Evolutionary conservation across 2,329 filamentous ascomycete species (phyloP), one percentile per base, ranked within the genome.

Genomic region (Scleromitrula shiraiana): DNA sequence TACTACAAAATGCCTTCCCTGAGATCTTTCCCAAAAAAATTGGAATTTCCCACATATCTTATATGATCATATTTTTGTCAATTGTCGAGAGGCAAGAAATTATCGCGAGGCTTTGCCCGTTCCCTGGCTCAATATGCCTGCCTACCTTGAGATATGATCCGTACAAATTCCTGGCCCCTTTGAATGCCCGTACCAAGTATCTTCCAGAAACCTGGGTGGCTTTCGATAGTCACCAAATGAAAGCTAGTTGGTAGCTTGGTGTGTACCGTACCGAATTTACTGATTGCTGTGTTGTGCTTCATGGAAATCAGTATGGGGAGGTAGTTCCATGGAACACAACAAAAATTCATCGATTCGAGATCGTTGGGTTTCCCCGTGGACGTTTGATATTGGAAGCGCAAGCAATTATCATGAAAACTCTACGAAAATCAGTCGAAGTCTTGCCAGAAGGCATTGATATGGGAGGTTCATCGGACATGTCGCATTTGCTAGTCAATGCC

Each of bases 301-400:
- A 52, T 22, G 49, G 50, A 6, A 6, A 19, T 15, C 14, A 36
- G 7, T 52, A 46, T 27, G 49, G 54, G 3, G 36, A 46, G 12
- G 15, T 52, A 27, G 20, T 27, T 1, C 7, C 14, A 2, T 55
- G 44, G 46, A 8, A 52, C 12, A 24, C n/a, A 8, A 5, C 12
- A 4, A 9, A 30, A 9, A 44, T 36, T 1, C 51, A 53, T 24
- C 10, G 24, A 23, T 20, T 22, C 19, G 46, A 50, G n/a, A 51
- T 49, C 15, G 12, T 53, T 26, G 50, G 49, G 4, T 55, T 49
- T 37, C 53, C 53, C 5, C 38, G 29, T 10, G 54, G 22, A 14
- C 36, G 19, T 7, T 45, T 56, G 9, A 12, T 55, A 22, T 27
- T 56, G 2, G 49, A 56, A 39, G 49, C 49, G 7, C 54, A 56